These are phyloP conservation scores for Penicillium sp. DNA, from an alignment of 2,329 filamentous ascomycete species.

Conservation along the genomic window DNA sequence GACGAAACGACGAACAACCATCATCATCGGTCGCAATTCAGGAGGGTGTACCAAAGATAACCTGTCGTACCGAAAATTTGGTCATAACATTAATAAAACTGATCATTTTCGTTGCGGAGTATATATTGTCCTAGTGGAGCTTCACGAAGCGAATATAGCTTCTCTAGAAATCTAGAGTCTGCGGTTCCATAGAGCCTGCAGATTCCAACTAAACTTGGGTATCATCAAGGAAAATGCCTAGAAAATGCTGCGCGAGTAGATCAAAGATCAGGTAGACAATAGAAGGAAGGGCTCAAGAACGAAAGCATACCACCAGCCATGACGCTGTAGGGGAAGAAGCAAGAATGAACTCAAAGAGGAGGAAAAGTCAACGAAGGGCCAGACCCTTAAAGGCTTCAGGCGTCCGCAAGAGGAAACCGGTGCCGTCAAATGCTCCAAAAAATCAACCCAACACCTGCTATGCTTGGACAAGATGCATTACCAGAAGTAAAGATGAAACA, in stretches of 20 bases:
- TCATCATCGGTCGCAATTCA: too few relatives aligned
- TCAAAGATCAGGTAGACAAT: constrained; percentile 4
- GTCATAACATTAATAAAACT: not conserved
- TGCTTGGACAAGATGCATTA: constrained; percentile 14
- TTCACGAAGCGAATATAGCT: not conserved
- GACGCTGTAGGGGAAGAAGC: not conserved
- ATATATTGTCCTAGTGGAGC: not conserved
- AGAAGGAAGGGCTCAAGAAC: constrained; percentile 1
- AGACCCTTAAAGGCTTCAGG: not conserved
- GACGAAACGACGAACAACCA: too few relatives aligned
- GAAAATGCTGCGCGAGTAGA: constrained; percentile 6
- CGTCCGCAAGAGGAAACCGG: not conserved
- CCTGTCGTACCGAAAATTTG: too few relatives aligned
- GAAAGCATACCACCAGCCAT: constrained; percentile 12
- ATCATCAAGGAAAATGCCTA: constrained; percentile 29
- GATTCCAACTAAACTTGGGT: constrained; percentile 29
- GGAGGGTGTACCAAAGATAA: too few relatives aligned
- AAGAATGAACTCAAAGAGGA: constrained; percentile 3
- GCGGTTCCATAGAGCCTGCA: not conserved
- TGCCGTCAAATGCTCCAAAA: not conserved
- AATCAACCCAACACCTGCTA: constrained; percentile 23
- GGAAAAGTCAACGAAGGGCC: constrained; percentile 16
- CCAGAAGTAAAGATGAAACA: not conserved
- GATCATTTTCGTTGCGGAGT: not conserved
- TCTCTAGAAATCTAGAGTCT: constrained; percentile 10